Conservation (phyloP, 192 early-diverging fungal species). For the Geosiphon pyriformis region DNA sequence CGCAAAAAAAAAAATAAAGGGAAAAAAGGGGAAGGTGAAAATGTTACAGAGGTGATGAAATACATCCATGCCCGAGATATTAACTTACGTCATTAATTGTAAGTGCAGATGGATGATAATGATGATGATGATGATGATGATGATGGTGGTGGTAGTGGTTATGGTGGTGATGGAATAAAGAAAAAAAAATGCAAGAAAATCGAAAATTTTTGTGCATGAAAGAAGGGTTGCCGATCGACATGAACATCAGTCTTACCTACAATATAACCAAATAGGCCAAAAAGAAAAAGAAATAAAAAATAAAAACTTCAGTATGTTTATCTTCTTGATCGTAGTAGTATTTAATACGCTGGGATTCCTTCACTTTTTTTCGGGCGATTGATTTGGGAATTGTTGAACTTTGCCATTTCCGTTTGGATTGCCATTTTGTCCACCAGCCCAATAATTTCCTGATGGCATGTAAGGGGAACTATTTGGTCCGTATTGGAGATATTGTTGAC, state of each 20-base stretch:
- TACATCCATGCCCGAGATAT: too few species aligned
- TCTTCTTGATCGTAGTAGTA: not conserved
- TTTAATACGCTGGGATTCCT: not conserved
- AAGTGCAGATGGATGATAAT: too few species aligned
- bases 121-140: too few species aligned
- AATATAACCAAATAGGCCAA: not conserved
- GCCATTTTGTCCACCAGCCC: not conserved
- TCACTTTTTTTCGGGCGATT: slow-evolving; percentile 21
- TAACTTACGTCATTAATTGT: too few species aligned
- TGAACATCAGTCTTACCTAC: not conserved
- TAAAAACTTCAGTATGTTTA: not conserved
- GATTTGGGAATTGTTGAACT: slow-evolving; percentile 12
- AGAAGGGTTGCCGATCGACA: not conserved
- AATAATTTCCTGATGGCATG: slow-evolving; percentile 9
- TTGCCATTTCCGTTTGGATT: slow-evolving; percentile 9
- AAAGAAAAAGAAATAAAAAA: slow-evolving; percentile 2
- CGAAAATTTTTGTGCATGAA: not conserved
- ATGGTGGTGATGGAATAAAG: not conserved
- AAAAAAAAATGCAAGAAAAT: not conserved
- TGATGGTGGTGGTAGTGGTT: not conserved
- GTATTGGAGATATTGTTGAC: slow-evolving; percentile 15
- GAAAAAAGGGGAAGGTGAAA: too few species aligned
- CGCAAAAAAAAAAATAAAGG: too few species aligned
- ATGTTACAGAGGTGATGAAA: too few species aligned
- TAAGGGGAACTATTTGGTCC: slow-evolving; percentile 8